Conservation (phyloP, 2,329 filamentous ascomycete species). For the Purpureocillium lavendulum region DNA sequence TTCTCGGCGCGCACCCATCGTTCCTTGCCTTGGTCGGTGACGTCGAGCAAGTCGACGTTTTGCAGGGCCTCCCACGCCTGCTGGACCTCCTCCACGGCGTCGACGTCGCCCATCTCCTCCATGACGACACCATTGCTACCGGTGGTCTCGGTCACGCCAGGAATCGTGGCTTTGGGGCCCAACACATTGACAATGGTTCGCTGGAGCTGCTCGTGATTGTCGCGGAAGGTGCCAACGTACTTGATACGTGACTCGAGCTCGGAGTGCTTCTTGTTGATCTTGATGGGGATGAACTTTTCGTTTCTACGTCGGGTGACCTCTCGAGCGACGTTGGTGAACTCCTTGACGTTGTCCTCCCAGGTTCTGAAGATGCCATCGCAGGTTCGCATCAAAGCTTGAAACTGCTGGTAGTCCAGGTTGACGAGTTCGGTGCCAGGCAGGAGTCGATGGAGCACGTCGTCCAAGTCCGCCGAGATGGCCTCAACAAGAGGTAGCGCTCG, state of each 20-base stretch:
- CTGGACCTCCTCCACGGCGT: constrained; percentile 91
- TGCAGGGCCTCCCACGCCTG: constrained; percentile 91
- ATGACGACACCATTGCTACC: constrained; percentile 60
- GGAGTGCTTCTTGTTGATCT: constrained; percentile 79
- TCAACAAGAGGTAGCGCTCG: constrained; percentile 91
- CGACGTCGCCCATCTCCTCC: constrained; percentile 93
- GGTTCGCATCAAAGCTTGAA: constrained; percentile 73
- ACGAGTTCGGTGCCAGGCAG: constrained; percentile 83
- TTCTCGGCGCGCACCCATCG: constrained; percentile 92
- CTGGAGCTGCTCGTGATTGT: constrained; percentile 96
- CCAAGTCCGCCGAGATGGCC: constrained; percentile 89
- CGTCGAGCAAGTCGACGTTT: constrained; percentile 91
- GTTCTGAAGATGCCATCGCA: constrained; percentile 80
- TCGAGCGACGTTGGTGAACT: constrained; percentile 94
- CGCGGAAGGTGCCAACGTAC: constrained; percentile 90
- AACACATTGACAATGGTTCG: constrained; percentile 96
- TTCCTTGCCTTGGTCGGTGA: constrained; percentile 80
- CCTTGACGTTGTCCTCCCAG: constrained; percentile 95
- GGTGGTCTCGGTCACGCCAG: constrained; percentile 41
- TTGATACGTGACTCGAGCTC: constrained; percentile 85
- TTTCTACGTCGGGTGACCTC: constrained; percentile 89
- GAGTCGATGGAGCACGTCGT: constrained; percentile 75
- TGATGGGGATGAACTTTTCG: constrained; percentile 98
- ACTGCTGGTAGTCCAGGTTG: constrained; percentile 86
- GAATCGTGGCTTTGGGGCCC: constrained; percentile 59